Conservation (phyloP, 805 yeast genomes). For the Isabelozyma pseudorhagii region DNA sequence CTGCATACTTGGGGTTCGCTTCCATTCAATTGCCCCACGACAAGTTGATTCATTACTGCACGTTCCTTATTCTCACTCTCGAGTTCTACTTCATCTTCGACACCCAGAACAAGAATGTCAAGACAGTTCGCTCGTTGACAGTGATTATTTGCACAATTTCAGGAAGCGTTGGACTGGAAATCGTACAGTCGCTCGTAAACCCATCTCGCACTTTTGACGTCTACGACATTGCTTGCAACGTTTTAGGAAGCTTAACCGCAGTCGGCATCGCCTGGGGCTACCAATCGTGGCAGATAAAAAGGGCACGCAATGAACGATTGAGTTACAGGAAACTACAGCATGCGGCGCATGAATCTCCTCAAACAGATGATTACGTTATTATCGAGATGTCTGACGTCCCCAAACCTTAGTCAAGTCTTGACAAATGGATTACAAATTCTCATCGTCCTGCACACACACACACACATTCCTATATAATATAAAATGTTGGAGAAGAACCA, state of each 20-base stretch:
- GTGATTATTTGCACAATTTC: constrained; percentile 43
- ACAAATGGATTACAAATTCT: neutral
- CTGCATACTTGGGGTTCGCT: constrained; percentile 52
- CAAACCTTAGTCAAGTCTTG: neutral
- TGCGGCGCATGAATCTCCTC: neutral
- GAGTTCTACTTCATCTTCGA: constrained; percentile 48
- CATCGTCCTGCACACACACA: neutral
- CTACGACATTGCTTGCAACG: constrained; percentile 40
- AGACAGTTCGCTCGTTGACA: constrained; percentile 30
- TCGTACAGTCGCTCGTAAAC: constrained; percentile 44
- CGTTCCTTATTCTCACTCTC: constrained; percentile 45
- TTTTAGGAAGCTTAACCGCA: constrained; percentile 29
- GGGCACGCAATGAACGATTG: neutral
- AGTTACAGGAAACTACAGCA: neutral
- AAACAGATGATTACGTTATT: neutral
- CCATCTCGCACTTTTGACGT: constrained; percentile 48
- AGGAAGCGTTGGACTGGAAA: constrained; percentile 50
- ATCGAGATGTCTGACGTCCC: neutral
- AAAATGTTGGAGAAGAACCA: neutral
- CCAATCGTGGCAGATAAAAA: constrained; percentile 2
- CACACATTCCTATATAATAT: neutral
- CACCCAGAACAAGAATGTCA: constrained; percentile 23
- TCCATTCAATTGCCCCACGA: constrained; percentile 46
- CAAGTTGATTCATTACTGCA: constrained; percentile 47
- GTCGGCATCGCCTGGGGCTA: constrained; percentile 12